phyloP scores from a whole-genome alignment of 2,329 filamentous ascomycete genomes.

The Xylaria sp. region DNA sequence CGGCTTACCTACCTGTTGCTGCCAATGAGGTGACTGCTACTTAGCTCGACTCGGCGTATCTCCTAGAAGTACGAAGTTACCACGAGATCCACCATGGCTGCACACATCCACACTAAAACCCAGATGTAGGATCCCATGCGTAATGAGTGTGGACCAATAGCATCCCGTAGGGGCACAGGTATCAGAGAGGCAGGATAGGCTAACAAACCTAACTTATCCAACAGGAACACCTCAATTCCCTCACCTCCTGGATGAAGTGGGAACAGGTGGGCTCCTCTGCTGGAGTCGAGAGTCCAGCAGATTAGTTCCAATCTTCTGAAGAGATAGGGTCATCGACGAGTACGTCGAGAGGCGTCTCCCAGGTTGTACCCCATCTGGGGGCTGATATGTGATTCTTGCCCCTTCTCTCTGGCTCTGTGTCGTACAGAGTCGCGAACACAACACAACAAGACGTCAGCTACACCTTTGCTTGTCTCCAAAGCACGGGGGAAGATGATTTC shows the following conservation, averaged over 20 bases:
- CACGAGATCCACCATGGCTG: conserved; percentile 9
- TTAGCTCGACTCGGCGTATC: neutral
- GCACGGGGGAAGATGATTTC: conserved; percentile 8
- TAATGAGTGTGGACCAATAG: conserved; percentile 1
- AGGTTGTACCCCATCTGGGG: conserved; percentile 3
- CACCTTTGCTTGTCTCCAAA: conserved; percentile 12
- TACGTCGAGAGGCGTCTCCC: conserved; percentile 5
- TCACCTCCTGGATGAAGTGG: neutral
- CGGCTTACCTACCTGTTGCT: neutral
- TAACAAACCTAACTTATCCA: neutral
- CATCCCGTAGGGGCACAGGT: conserved; percentile 9
- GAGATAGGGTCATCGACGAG: conserved; percentile 6
- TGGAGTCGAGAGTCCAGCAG: neutral
- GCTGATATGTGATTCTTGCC: neutral
- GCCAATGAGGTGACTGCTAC: conserved; percentile 12
- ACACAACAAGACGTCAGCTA: conserved; percentile 12
- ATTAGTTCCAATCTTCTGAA: conserved; percentile 1
- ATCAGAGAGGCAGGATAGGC: neutral
- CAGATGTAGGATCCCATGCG: conserved; percentile 7
- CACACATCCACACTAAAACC: conserved; percentile 9
- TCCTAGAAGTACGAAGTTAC: neutral
- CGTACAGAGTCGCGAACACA: conserved; percentile 20
- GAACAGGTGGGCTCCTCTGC: conserved; percentile 17
- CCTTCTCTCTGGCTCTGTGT: conserved; percentile 5
- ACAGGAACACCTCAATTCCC: neutral